Evolutionary conservation across 148 eudicot species (phyloP), one percentile per base, ranked within the genome.

Genomic region (Vaccinium vitisidaea): DNA sequence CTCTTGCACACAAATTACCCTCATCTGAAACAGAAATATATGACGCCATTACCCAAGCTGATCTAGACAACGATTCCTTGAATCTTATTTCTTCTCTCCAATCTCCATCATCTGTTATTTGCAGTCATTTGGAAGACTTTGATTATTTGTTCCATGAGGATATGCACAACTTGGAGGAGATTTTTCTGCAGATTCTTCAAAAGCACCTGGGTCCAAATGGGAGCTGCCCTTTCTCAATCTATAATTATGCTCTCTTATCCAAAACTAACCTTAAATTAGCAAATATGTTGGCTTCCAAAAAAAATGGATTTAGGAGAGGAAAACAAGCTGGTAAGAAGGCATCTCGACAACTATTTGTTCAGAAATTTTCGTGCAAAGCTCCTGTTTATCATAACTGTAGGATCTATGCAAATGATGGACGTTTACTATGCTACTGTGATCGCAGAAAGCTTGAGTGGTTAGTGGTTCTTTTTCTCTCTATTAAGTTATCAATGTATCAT

Each of bases 321-420:
- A 95, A 89, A 79, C 88, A 88, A 65, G 82, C 89, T 74, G 91
- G 88, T 23, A 89, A 88, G 79, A 95, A 90, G 86, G 89, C 95
- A 87, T 93, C 98, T 83, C 92, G 99, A 67, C 91, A 93, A 86
- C 89, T 90, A 50, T 97, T 97, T 91, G 99, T 95, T 88, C 87
- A 95, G 77, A 97, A 97, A 77, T 97, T 97, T 86, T 97, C 99
- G 52, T 97, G 99, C 94, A 97, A 97, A 86, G 87, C 98, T 86
- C 98, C 98, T 39, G 99, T 95, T 84, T 97, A 97, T 88, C 96
- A 97, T 88, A 97, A 97, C 87, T 97, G 99, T 88, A 92, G 94
- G 88, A 97, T 97, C 75, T 97, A 91, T 92, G 99, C 99, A 73
- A 95, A 89, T 88, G 99, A 97, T 88, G 98, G 98, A 69, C 92